These are phyloP conservation scores for Cordyceps fumosorosea DNA, from an alignment of 2,329 filamentous ascomycete genomes.

Conservation along the genomic window DNA sequence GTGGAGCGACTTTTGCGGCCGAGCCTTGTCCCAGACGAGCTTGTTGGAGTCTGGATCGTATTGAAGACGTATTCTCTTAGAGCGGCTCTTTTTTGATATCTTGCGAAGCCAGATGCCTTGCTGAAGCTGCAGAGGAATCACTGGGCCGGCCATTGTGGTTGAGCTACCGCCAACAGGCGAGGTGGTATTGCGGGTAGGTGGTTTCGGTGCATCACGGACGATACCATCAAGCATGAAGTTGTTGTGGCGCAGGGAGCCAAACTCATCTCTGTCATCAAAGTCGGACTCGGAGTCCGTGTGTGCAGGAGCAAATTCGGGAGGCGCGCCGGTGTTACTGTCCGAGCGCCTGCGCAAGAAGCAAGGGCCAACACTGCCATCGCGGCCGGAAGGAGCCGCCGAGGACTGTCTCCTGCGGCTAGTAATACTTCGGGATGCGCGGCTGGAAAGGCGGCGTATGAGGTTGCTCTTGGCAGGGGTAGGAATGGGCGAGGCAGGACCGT, in stretches of 20 bases:
- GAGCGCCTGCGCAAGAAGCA: slow-evolving; percentile 81
- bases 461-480: slow-evolving; percentile 31
- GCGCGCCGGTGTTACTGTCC: slow-evolving; percentile 73
- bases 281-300: slow-evolving; percentile 53
- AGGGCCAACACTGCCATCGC: slow-evolving; percentile 84
- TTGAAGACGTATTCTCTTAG: slow-evolving; percentile 62
- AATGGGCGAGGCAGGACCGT: slow-evolving; percentile 11
- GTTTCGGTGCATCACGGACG: slow-evolving; percentile 40
- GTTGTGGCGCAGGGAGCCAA: slow-evolving; percentile 28
- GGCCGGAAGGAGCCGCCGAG: slow-evolving; percentile 66
- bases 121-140: slow-evolving; percentile 69
- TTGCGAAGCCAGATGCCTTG: slow-evolving; percentile 75
- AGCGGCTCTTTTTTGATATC: slow-evolving; percentile 73
- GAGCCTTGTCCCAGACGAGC: slow-evolving; percentile 77
- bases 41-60: slow-evolving; percentile 80
- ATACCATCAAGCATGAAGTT: slow-evolving; percentile 36
- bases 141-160: slow-evolving; percentile 53
- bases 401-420: slow-evolving; percentile 65
- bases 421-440: slow-evolving; percentile 64
- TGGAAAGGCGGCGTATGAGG: slow-evolving; percentile 80
- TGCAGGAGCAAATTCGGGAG: slow-evolving; percentile 38
- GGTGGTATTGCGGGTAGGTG: slow-evolving; percentile 31
- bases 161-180: slow-evolving; percentile 39
- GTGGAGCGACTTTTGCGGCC: slow-evolving; percentile 78
- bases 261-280: slow-evolving; percentile 43